Evolutionary conservation across 192 early-diverging fungal genomes (phyloP).

Genomic region (Coemansia sp.): DNA sequence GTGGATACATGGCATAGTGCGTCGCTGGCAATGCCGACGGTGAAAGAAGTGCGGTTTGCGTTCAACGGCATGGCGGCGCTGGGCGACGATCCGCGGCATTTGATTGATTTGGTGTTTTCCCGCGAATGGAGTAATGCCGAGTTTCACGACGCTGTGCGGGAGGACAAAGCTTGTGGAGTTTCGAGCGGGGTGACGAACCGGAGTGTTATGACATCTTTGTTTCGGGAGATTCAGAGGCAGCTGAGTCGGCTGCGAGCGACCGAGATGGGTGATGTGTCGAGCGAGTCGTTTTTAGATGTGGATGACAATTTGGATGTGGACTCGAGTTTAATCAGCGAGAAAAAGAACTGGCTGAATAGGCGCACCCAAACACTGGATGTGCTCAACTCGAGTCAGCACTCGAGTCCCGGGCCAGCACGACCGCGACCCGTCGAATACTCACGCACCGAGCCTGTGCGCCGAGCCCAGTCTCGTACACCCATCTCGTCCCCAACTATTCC

Average conservation of each 20-base stretch:
- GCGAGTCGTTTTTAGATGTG: background rate
- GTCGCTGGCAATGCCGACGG: slow-evolving; percentile 37
- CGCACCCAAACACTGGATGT: background rate
- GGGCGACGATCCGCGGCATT: slow-evolving; percentile 29
- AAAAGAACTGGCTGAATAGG: background rate
- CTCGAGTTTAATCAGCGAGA: background rate
- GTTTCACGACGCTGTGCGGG: slow-evolving; percentile 24
- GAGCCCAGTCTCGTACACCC: background rate
- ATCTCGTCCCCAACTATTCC: background rate
- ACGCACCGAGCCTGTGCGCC: background rate
- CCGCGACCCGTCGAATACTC: background rate
- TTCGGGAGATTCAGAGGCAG: slow-evolving; percentile 30
- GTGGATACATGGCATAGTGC: slow-evolving; percentile 53
- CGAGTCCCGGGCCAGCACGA: background rate
- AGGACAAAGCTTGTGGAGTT: background rate
- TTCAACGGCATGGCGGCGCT: slow-evolving; percentile 49
- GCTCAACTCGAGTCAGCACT: background rate
- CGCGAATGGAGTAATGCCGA: slow-evolving; percentile 24
- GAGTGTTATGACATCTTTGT: slow-evolving; percentile 28
- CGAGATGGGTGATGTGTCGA: no score
- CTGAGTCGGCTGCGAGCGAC: background rate
- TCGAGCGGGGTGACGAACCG: slow-evolving; percentile 22
- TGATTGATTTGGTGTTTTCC: slow-evolving; percentile 49
- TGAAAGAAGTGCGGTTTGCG: slow-evolving; percentile 43
- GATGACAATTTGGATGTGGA: background rate